Percentiles rank a stretch among this genome's conserved stretches.
Conservation (phyloP, 139 green algal species). For the Ulvella scutata region DNA sequence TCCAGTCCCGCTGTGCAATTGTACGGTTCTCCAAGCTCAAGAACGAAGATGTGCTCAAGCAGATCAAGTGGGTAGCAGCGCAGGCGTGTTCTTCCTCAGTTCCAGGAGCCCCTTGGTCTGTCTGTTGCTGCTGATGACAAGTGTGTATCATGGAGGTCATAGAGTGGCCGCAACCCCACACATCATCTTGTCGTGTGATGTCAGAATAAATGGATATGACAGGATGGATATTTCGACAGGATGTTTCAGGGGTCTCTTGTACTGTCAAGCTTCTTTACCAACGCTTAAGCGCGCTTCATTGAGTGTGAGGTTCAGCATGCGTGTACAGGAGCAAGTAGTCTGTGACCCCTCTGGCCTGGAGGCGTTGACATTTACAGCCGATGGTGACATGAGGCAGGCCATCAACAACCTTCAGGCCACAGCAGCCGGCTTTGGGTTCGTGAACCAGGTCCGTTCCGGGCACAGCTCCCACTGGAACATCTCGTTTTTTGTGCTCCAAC, state of each 20-base stretch:
- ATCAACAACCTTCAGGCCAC: constrained; percentile 97
- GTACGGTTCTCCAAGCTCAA: constrained; percentile 74
- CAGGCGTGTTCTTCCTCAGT: constrained; percentile 19
- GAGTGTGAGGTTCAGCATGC: too few relatives aligned
- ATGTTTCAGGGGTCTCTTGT: too few relatives aligned
- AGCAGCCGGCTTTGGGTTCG: constrained; percentile 73
- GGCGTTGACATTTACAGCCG: constrained; percentile 94
- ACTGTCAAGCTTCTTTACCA: too few relatives aligned
- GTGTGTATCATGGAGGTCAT: too few relatives aligned
- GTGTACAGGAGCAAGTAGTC: constrained; percentile 8
- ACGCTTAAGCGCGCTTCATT: too few relatives aligned
- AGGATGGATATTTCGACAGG: too few relatives aligned
- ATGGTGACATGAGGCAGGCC: constrained; percentile 98
- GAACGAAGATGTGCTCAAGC: constrained; percentile 73
- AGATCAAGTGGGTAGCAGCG: constrained; percentile 66
- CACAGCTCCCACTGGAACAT: too few relatives aligned
- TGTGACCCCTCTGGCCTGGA: constrained; percentile 73
- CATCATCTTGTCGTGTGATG: too few relatives aligned
- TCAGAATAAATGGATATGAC: too few relatives aligned
- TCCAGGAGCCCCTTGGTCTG: not conserved
- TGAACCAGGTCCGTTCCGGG: constrained; percentile 30
- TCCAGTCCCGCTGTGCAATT: constrained; percentile 95
- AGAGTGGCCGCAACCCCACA: too few relatives aligned
- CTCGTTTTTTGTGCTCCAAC: too few relatives aligned
- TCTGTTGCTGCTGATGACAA: too few relatives aligned